Evolutionary conservation across 306 rosid genomes (phyloP).

Genomic region (Astragalus glycyphyllos): DNA sequence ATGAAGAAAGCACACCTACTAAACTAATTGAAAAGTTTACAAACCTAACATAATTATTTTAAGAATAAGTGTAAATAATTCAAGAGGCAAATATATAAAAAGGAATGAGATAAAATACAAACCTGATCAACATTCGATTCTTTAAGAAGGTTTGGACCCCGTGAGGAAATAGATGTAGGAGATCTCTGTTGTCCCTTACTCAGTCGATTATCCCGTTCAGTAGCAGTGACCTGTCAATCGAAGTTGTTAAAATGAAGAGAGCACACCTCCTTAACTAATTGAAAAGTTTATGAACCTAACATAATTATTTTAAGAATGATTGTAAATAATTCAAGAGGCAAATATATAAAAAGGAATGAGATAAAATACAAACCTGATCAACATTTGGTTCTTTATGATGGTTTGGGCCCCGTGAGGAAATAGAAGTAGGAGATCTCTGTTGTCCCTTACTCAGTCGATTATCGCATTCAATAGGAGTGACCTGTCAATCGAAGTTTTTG

Average conservation of each 20-base stretch:
- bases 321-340: background rate
- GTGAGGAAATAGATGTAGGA: constrained; percentile 50
- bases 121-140: constrained; percentile 53
- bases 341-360: background rate
- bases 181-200: constrained; percentile 50
- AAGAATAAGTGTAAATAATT: background rate
- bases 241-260: background rate
- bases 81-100: background rate
- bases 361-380: constrained; percentile 50
- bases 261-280: background rate
- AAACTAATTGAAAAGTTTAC: background rate
- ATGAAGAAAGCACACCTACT: background rate
- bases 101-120: constrained; percentile 19
- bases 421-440: constrained; percentile 51
- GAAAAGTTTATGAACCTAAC: background rate
- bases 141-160: constrained; percentile 41
- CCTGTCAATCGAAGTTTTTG: constrained; percentile 42
- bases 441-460: constrained; percentile 45
- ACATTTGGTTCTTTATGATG: constrained; percentile 45
- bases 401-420: constrained; percentile 44
- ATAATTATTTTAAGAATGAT: too few species aligned
- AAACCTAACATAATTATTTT: background rate
- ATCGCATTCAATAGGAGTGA: constrained; percentile 55
- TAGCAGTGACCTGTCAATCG: constrained; percentile 50
- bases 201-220: constrained; percentile 54